Evolutionary conservation across 257 asterid species (phyloP), one percentile per base, ranked within the genome.

Genomic region (Solanum paucissectum): DNA sequence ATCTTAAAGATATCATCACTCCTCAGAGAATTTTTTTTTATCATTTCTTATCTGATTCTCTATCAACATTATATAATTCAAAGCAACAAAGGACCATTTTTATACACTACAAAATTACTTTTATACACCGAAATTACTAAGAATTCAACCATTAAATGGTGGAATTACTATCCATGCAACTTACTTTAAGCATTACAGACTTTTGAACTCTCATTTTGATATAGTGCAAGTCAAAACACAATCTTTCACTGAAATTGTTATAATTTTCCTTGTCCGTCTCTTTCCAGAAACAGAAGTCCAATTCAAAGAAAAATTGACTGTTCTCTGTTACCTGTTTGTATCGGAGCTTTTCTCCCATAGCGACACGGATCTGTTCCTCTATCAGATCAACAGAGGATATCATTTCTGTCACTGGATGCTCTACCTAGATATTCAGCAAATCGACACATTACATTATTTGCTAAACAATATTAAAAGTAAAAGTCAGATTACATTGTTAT

Each of bases 401-500:
- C 99, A 97, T 97, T 92, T 97, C 99, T 36, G 99, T 97, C 85
- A 95, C 99, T 40, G 99, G 99, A 92, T 97, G 99, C 93, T 97
- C 99, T 86, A 97, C 99, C 99, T 97, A 90, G 66, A 87, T 84
- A 83, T 86, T 79, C 66, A 52, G 75, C 37, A 79, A 85, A 79
- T 52, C 37, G 68, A 66, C 58, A 86, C 34, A 77, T 27, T 86
- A 46, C 18, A 46, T 81, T 27, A 29, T 81, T 25, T 44, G 85
- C 66, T 16, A 46, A 81, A 46, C 3, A 79, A 46, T 25, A 46
- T 46, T 81, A 29, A 18, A 46, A 46, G 40, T 18, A 29, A 46
- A 29, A 29, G 36, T 27, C 5, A 16, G 27, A 29, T 81, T 81
- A 81, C 85, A 81, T 76, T 12, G 12, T 76, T 76, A 32, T 46